Evolutionary conservation across 106 monocot species (phyloP).

Genomic region (Phalaenopsis aphrodite): DNA sequence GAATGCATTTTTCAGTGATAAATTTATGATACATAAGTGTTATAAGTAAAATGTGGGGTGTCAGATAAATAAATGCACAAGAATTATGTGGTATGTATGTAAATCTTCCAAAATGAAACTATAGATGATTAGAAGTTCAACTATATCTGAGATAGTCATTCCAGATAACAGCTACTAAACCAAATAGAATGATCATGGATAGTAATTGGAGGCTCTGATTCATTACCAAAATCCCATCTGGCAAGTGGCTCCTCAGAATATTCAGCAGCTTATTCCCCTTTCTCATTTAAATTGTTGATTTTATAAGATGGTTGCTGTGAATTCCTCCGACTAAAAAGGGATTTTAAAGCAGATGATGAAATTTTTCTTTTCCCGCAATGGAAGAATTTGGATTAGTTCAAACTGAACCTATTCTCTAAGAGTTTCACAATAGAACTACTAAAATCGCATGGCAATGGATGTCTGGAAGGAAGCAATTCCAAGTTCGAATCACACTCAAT

Average conservation of each 20-base stretch:
- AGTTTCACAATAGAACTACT: constrained; percentile 14
- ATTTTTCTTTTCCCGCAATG: constrained; percentile 12
- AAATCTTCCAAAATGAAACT: too few relatives aligned
- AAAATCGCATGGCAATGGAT: constrained; percentile 21
- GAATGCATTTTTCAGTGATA: too few relatives aligned
- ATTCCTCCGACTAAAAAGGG: not conserved
- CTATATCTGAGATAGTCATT: too few relatives aligned
- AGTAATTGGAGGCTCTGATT: constrained; percentile 35
- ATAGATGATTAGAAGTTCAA: too few relatives aligned
- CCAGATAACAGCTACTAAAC: too few relatives aligned
- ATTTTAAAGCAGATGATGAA: constrained; percentile 10
- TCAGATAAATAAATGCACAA: too few relatives aligned
- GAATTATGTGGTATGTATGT: too few relatives aligned
- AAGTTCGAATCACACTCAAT: constrained; percentile 5
- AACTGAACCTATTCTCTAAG: constrained; percentile 8
- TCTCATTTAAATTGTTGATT: constrained; percentile 15
- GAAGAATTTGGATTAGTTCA: constrained; percentile 7
- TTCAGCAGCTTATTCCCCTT: constrained; percentile 20
- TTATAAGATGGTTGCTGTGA: constrained; percentile 5
- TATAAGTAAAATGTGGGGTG: too few relatives aligned
- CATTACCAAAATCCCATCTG: constrained; percentile 82
- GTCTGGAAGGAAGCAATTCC: constrained; percentile 38
- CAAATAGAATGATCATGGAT: too few relatives aligned
- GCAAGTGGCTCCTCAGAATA: constrained; percentile 1
- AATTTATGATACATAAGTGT: too few relatives aligned